A percentile compares a stretch with the other conserved stretches of the same genome.
These are phyloP conservation scores for Colletotrichum sp. DNA, from an alignment of 2,329 filamentous ascomycete genomes.

Conservation along the genomic window DNA sequence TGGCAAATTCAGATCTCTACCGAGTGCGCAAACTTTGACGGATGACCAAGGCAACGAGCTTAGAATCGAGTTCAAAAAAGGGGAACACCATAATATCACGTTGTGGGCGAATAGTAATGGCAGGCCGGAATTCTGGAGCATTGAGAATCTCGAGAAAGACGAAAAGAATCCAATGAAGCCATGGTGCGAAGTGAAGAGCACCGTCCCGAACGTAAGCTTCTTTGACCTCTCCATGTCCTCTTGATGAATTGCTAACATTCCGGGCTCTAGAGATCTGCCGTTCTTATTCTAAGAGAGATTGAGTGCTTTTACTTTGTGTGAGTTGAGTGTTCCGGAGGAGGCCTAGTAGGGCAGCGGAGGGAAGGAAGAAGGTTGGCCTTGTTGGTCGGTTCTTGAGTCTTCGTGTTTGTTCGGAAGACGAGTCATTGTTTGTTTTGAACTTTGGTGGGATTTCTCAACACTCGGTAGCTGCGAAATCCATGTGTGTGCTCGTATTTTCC, in stretches of 20 bases:
- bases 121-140: neutral
- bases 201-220: neutral
- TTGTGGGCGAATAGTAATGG: neutral
- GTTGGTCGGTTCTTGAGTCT: neutral
- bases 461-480: neutral
- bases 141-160: neutral
- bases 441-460: neutral
- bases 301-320: neutral
- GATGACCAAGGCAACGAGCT: neutral
- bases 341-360: neutral
- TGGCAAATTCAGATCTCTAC: neutral
- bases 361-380: neutral
- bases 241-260: neutral
- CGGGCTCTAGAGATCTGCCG: neutral
- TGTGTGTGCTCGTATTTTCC: fast-evolving
- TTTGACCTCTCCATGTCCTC: neutral
- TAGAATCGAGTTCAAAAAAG: neutral
- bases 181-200: neutral
- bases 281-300: neutral
- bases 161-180: neutral
- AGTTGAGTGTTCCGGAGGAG: neutral
- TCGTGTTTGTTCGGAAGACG: neutral
- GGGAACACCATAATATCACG: neutral
- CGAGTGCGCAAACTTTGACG: neutral
- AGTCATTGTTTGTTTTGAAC: neutral